Evolutionary conservation across 257 asterid species (phyloP).

Genomic region (Primulina tabacum): DNA sequence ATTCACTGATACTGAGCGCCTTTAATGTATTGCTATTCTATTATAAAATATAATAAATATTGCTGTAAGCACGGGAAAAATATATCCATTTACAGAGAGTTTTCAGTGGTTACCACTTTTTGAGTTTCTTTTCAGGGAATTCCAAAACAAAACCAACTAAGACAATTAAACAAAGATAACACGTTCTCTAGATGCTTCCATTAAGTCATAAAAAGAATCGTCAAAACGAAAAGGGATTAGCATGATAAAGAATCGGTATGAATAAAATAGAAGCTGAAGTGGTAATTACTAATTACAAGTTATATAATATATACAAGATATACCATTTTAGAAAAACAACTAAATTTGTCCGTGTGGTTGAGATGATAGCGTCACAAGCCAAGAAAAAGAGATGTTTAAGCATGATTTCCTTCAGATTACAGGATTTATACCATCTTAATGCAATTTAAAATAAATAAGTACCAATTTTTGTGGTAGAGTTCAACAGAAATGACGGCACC

Average conservation of each 20-base stretch:
- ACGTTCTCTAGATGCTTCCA: neutral
- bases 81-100: too few species aligned
- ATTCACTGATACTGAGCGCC: neutral
- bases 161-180: neutral
- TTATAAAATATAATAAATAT: too few species aligned
- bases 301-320: neutral
- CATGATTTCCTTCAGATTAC: conserved; percentile 7
- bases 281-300: neutral
- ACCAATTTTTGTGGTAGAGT: neutral
- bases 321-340: neutral
- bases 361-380: neutral
- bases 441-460: conserved; percentile 6
- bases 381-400: conserved; percentile 13
- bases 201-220: neutral
- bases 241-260: neutral
- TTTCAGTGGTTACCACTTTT: neutral
- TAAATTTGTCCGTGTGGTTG: neutral
- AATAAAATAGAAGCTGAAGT: neutral
- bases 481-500: neutral
- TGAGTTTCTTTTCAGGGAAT: neutral
- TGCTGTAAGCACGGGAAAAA: neutral
- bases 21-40: neutral
- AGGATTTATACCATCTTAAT: conserved; percentile 2
- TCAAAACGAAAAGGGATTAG: neutral
- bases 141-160: neutral